These are phyloP conservation scores for Polyporus tsugae DNA, from an alignment of 1,284 basidiomycete species.

Conservation along the genomic window DNA sequence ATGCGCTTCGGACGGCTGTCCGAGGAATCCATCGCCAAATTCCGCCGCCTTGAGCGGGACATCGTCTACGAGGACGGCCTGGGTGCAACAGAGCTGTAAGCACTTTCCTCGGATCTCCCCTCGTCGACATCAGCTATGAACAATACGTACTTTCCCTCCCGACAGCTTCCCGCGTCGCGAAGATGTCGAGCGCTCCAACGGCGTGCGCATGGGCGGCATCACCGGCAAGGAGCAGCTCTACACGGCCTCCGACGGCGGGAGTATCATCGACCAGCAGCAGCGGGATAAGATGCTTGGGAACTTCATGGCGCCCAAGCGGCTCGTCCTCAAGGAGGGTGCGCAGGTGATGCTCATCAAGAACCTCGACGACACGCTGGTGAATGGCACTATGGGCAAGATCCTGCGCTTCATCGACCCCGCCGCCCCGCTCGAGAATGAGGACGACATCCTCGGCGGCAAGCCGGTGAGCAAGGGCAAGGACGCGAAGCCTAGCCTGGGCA, in stretches of 20 bases:
- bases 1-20: slow-evolving; percentile 87
- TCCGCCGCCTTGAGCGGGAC: slow-evolving; percentile 66
- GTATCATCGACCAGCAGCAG: slow-evolving; percentile 50
- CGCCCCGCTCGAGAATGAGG: slow-evolving; percentile 34
- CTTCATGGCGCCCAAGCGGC: slow-evolving; percentile 42
- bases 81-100: slow-evolving; percentile 82
- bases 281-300: slow-evolving; percentile 48
- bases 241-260: slow-evolving; percentile 53
- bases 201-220: slow-evolving; percentile 58
- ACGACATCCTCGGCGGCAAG: slow-evolving; percentile 38
- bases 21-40: slow-evolving; percentile 62
- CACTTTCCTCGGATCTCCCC: slow-evolving; percentile 28
- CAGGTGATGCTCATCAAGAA: slow-evolving; percentile 73
- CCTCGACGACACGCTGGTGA: slow-evolving; percentile 76
- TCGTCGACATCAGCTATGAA: slow-evolving; percentile 41
- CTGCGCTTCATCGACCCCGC: slow-evolving; percentile 60
- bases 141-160: background rate
- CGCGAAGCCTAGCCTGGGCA: slow-evolving; percentile 26
- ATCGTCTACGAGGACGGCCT: slow-evolving; percentile 76
- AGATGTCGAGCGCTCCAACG: slow-evolving; percentile 86
- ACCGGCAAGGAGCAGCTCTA: slow-evolving; percentile 46
- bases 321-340: slow-evolving; percentile 42
- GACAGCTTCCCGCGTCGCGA: slow-evolving; percentile 73
- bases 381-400: slow-evolving; percentile 84
- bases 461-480: slow-evolving; percentile 37